A percentile compares a stretch with the other conserved stretches of the same genome.
Conservation (phyloP, 2,329 filamentous ascomycete genomes). For the Chrysoporthe deuterocubensis region DNA sequence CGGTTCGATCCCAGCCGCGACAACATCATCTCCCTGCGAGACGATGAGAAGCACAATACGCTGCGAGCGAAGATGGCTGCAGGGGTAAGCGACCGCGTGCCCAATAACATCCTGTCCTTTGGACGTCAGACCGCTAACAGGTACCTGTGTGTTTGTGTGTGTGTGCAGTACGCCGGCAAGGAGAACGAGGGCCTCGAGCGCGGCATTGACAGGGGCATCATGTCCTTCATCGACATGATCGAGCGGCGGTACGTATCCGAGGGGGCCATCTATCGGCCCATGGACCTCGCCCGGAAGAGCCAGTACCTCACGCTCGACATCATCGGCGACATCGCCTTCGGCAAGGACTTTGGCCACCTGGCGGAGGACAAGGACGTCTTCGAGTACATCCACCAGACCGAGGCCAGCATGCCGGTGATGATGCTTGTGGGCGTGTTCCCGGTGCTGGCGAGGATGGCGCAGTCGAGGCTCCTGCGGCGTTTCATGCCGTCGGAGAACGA, state of each 20-base stretch:
- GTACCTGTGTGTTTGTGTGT: conserved; percentile 11
- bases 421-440: conserved; percentile 33
- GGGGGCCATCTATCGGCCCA: conserved; percentile 39
- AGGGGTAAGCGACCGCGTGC: conserved; percentile 40
- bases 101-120: conserved; percentile 9
- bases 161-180: conserved; percentile 35
- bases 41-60: conserved; percentile 41
- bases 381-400: conserved; percentile 31
- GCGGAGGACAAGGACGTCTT: conserved; percentile 46
- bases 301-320: conserved; percentile 61
- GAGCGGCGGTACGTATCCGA: conserved; percentile 43
- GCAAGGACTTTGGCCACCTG: conserved; percentile 52
- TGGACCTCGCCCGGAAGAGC: conserved; percentile 54
- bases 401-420: conserved; percentile 42
- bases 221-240: conserved; percentile 43
- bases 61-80: conserved; percentile 50
- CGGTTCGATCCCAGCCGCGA: conserved; percentile 42
- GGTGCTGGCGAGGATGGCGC: conserved; percentile 26
- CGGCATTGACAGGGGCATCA: conserved; percentile 34
- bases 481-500: conserved; percentile 30
- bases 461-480: conserved; percentile 19
- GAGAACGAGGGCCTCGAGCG: conserved; percentile 35
- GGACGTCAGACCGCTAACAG: conserved; percentile 16
- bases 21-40: conserved; percentile 41
- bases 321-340: conserved; percentile 56